phyloP scores from a whole-genome alignment of 192 early-diverging fungal species.

The Backusella psychrophila region DNA sequence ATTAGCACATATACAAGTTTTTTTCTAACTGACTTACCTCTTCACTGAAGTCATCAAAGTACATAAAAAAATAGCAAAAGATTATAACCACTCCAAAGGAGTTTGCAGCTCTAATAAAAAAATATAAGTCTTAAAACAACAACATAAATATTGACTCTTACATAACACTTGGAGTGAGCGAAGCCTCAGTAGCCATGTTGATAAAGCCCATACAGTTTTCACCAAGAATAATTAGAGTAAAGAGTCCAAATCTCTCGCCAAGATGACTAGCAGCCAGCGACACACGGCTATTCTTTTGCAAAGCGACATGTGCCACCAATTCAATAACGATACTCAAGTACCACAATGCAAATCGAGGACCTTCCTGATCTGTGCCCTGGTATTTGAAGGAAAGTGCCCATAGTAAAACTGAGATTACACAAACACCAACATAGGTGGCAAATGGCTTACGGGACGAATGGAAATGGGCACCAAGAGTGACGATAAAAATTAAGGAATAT shows the following conservation, averaged over 20 bases:
- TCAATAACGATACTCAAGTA: conserved; percentile 44
- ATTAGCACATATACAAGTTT: background rate
- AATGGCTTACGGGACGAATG: conserved; percentile 14
- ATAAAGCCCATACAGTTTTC: conserved; percentile 42
- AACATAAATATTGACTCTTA: conserved; percentile 15
- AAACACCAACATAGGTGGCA: conserved; percentile 22
- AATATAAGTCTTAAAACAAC: background rate
- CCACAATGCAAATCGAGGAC: conserved; percentile 34
- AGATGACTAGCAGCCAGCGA: conserved; percentile 46
- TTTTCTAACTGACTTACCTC: conserved; percentile 27
- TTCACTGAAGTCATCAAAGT: conserved; percentile 49
- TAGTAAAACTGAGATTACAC: conserved; percentile 18
- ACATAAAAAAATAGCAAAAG: conserved; percentile 48
- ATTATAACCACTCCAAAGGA: conserved; percentile 46
- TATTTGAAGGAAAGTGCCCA: conserved; percentile 29
- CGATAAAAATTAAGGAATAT: conserved; percentile 27
- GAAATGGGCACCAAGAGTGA: conserved; percentile 18
- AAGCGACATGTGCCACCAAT: conserved; percentile 30
- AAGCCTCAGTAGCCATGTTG: conserved; percentile 28
- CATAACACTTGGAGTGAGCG: conserved; percentile 6
- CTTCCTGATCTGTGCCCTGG: background rate
- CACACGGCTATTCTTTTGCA: conserved; percentile 39
- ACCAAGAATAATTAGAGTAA: conserved; percentile 46
- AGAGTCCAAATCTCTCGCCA: conserved; percentile 44
- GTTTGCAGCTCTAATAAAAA: conserved; percentile 22